Percentiles rank a stretch among this genome's conserved stretches.
Conservation (phyloP, 257 asterid species). For the Verbascum thapsus region DNA sequence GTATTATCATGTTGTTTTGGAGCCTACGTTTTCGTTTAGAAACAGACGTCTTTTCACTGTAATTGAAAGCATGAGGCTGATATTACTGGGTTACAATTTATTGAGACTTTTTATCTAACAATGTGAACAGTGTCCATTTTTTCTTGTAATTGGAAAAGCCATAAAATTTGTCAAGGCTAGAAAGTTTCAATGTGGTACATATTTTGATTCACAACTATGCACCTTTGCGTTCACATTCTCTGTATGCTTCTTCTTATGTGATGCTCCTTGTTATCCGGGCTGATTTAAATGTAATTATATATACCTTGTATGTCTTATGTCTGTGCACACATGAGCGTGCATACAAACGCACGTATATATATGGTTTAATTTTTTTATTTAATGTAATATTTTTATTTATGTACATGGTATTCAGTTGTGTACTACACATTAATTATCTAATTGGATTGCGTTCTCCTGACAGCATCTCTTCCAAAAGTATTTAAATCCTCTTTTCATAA, state of each 20-base stretch:
- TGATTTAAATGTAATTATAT: background rate
- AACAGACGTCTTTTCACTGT: background rate
- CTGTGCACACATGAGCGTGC: too few species aligned
- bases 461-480: background rate
- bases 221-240: background rate
- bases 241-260: background rate
- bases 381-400: conserved; percentile 1
- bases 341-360: background rate
- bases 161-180: background rate
- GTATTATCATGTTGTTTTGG: background rate
- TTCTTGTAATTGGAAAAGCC: background rate
- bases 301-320: background rate
- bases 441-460: background rate
- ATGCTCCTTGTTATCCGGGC: background rate
- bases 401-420: background rate
- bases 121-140: too few species aligned
- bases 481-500: conserved; percentile 13
- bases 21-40: background rate
- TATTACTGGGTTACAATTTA: background rate
- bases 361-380: background rate
- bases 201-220: background rate
- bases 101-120: background rate
- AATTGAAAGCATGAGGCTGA: background rate
- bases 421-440: background rate
- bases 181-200: too few species aligned